phyloP scores from a whole-genome alignment of 345 rosid species.

The Eucalyptus cloeziana region DNA sequence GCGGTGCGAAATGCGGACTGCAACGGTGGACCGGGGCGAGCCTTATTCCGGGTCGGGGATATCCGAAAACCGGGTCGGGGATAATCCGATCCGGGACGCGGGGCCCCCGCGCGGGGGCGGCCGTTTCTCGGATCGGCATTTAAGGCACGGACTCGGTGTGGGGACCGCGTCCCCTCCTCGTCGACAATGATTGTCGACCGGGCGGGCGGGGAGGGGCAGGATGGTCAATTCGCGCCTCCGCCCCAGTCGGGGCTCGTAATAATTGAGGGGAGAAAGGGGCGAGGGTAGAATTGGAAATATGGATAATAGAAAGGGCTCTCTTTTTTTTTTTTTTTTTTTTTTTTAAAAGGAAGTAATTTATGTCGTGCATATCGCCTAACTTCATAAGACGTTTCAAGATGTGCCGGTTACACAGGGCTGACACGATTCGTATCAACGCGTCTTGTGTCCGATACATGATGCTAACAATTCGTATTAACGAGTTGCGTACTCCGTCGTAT shows the following conservation, averaged over 20 bases:
- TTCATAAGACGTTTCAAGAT: neutral
- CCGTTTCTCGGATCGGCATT: neutral
- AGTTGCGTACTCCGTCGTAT: neutral
- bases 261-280: neutral
- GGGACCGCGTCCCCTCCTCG: neutral
- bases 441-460: rapidly evolving
- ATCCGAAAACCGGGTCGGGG: neutral
- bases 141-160: neutral
- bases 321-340: rapidly evolving
- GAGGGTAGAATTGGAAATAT: neutral
- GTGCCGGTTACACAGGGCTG: neutral
- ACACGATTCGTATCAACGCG: neutral
- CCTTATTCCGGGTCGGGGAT: neutral
- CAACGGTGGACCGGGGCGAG: neutral
- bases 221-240: neutral
- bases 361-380: neutral
- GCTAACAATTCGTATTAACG: neutral
- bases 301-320: too few relatives aligned
- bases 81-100: neutral
- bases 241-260: neutral
- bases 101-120: too few relatives aligned
- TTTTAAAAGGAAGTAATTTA: too few relatives aligned
- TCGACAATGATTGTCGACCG: neutral
- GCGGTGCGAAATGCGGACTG: neutral
- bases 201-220: neutral